phyloP scores from a whole-genome alignment of 257 asterid genomes.

The Ilex aquifolium region DNA sequence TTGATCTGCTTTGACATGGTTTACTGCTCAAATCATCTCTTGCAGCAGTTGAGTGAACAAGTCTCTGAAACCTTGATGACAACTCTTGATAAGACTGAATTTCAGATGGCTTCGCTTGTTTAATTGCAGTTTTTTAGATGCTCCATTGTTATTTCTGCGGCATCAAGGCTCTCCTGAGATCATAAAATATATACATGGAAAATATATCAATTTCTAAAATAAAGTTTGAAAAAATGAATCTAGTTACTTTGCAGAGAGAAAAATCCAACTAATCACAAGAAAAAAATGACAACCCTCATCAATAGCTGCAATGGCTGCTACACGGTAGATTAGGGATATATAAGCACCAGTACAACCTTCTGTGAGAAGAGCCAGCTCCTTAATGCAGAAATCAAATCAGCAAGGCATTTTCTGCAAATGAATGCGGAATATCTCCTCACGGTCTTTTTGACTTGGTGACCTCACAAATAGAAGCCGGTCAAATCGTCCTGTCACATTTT shows the following conservation, averaged over 20 bases:
- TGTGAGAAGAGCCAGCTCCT: constrained; percentile 72
- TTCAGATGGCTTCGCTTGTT: constrained; percentile 67
- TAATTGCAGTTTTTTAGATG: constrained; percentile 65
- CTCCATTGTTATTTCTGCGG: constrained; percentile 65
- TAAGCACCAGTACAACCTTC: constrained; percentile 90
- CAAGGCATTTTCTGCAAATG: constrained; percentile 77
- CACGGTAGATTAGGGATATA: constrained; percentile 74
- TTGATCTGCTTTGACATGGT: constrained; percentile 18
- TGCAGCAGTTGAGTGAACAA: constrained; percentile 43
- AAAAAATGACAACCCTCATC: constrained; percentile 54
- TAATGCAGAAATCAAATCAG: constrained; percentile 58
- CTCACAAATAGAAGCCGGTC: constrained; percentile 94
- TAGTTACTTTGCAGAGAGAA: neutral
- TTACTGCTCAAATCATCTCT: constrained; percentile 23
- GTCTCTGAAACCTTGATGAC: constrained; percentile 67
- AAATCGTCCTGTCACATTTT: constrained; percentile 62
- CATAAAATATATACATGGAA: neutral
- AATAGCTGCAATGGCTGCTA: constrained; percentile 76
- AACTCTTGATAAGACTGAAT: constrained; percentile 47
- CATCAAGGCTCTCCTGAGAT: constrained; percentile 60
- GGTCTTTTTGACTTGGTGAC: constrained; percentile 71
- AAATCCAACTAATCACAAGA: constrained; percentile 3
- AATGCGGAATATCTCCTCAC: constrained; percentile 72
- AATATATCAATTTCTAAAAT: neutral
- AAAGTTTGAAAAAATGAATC: neutral